Conservation (phyloP, 352 stramenopile species). For the Phytophthora pinifolia region DNA sequence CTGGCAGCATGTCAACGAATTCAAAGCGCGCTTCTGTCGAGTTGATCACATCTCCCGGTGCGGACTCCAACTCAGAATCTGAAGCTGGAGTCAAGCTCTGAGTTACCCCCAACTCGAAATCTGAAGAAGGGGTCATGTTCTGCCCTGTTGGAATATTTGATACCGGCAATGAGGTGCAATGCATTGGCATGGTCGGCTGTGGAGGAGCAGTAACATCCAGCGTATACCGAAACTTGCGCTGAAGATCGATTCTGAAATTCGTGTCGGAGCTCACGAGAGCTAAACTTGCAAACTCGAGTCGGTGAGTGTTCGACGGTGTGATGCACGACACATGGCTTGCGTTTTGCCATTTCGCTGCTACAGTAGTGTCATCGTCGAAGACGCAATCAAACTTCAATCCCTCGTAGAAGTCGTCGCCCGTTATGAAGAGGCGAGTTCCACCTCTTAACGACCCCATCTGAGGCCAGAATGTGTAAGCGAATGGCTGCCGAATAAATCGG, state of each 20-base stretch:
- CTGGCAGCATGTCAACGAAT: background rate
- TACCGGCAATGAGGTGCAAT: constrained; percentile 27
- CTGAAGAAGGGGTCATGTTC: constrained; percentile 25
- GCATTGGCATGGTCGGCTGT: constrained; percentile 29
- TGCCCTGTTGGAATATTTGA: constrained; percentile 16
- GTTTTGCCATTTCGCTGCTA: constrained; percentile 27
- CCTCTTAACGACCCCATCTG: constrained; percentile 30
- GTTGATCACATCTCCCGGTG: constrained; percentile 21
- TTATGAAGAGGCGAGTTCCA: constrained; percentile 36
- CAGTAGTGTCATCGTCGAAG: constrained; percentile 24
- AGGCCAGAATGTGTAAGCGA: constrained; percentile 30
- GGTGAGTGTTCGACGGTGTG: constrained; percentile 13
- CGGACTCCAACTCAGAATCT: constrained; percentile 26
- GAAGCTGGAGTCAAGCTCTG: background rate
- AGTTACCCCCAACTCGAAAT: constrained; percentile 3
- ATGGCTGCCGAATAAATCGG: constrained; percentile 23
- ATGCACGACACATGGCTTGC: constrained; percentile 28
- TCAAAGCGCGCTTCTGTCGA: constrained; percentile 32
- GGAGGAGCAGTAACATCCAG: constrained; percentile 15
- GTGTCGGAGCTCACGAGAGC: constrained; percentile 22
- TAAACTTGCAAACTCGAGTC: constrained; percentile 15
- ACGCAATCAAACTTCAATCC: constrained; percentile 30
- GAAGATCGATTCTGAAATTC: constrained; percentile 24
- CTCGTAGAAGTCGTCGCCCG: constrained; percentile 30
- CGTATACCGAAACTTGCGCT: constrained; percentile 36